Conservation (phyloP, 441 rosid genomes). For the Gossypium schwendimanii region DNA sequence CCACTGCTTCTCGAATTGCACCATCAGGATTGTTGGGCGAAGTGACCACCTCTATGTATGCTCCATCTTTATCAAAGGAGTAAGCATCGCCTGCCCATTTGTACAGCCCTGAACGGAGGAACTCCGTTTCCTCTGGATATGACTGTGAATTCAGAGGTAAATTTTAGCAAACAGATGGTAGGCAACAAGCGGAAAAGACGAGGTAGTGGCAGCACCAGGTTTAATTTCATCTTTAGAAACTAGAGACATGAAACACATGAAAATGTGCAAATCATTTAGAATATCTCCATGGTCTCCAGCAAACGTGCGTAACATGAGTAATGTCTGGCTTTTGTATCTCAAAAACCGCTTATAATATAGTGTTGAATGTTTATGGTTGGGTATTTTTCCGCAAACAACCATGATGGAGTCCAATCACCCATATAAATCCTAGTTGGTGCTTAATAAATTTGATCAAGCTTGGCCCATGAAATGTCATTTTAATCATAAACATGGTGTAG, state of each 20-base stretch:
- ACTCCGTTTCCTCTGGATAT: constrained; percentile 44
- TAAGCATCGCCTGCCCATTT: constrained; percentile 80
- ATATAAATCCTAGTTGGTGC: background rate
- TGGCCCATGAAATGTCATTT: background rate
- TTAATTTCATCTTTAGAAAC: background rate
- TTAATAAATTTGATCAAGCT: background rate
- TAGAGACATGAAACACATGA: background rate
- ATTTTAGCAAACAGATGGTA: background rate
- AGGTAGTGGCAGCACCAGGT: background rate
- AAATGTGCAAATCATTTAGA: background rate
- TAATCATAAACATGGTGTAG: background rate
- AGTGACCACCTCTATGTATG: constrained; percentile 59
- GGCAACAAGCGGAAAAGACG: background rate
- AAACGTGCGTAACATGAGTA: background rate
- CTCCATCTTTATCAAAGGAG: constrained; percentile 37
- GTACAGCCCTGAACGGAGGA: constrained; percentile 45
- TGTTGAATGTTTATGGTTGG: background rate
- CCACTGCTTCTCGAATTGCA: constrained; percentile 47
- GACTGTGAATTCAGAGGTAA: constrained; percentile 30
- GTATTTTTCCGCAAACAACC: background rate
- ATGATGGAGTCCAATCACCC: background rate
- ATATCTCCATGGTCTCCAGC: background rate
- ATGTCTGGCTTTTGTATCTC: background rate
- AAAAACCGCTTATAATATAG: background rate
- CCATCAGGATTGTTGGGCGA: constrained; percentile 91